Base-by-base conservation (phyloP, 139 green algal genomes). In the Picochlorum sp. region DNA sequence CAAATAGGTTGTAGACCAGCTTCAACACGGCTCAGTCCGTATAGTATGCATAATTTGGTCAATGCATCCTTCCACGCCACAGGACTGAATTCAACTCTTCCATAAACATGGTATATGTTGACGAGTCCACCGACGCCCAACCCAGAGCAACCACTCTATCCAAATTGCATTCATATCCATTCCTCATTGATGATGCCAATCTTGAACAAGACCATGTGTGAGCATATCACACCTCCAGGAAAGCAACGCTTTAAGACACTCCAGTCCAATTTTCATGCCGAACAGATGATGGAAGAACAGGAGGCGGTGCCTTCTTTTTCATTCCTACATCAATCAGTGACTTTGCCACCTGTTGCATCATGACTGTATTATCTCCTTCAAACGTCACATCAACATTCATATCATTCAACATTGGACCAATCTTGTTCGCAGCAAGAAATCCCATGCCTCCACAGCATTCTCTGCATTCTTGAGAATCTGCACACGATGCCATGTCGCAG, bases 351-450 rank as follows among this genome's bases (percentile, higher is more conserved):
- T 73, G 49, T 41, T 90, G 84, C 89, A 96, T 96, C 65, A 96
- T 77, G 38, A 96, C 88, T 1, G 88, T 92, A 81, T 96, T 96
- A 77, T 92, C 89, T 44, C 89, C 88, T 76, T 96, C 89, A 67
- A 96, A 96, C 3, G 89, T 95, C 13, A 82, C 69, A 61, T 94
- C 89, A 30, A 95, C 85, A 55, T 95, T 83, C 72, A 90, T 92
- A 79, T 96, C 89, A 37, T 74, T 93, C 34, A 80, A 81, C 73
- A 93, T 79, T 8, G 83, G 77, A 1, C 85, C 89, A 21, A 96
- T 96, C 57, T 83, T 79, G 77, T 96, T 96, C 45, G 68, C 77
- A 3, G 86, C 73, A 54, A 88, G 66, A 66, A 95, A 89, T 58
- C 89, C 86, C 80, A 83, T 76, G 55, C 84, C 87, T 3, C 87